Evolutionary conservation across 441 rosid species (phyloP), one percentile per base, ranked within the genome.

Genomic region (Erodium moschatum): DNA sequence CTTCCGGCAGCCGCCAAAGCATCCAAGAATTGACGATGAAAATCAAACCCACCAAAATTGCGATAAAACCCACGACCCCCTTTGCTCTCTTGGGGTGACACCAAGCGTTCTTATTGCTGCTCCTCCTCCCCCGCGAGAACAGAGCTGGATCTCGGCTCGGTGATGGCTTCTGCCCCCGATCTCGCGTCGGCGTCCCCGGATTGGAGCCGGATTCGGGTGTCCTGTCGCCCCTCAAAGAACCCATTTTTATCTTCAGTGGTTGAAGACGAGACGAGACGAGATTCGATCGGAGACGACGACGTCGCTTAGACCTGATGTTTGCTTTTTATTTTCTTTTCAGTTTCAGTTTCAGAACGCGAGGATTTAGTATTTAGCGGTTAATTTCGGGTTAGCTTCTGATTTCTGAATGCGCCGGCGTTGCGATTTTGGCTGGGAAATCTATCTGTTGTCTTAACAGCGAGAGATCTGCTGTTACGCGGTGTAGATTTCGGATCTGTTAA

Each of bases 21-120:
- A 90, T 84, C 69, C 84, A 81, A 82, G 87, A 86, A 79, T 89
- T 85, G 19, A 86, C 84, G 64, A 89, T 69, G 76, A 91, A 85
- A 74, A 86, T 89, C 76, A 87, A 85, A 65, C 76, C 84, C 67
- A 88, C 73, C 84, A 89, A 81, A 9, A 73, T 84, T 70, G 81
- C 73, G 20, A 52, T 52, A 68, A 80, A 73, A 62, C 73, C 81
- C 8, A 80, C 68, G 0, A 84, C 70, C 24, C 87, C 81, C 74
- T 82, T 84, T 8, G 82, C 80, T 66, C 83, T 78, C 63, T 68
- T 81, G 73, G 73, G 80, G 18, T 72, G 77, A 68, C 73, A 76
- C 40, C 40, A 35, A 5, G 40, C 40, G 8, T 8, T 7, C 40
- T 29, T 29, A 3, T 29, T 29, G 3, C 3, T 29, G 31, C 3